Base-by-base conservation (phyloP, 805 yeast genomes). In the Candida maltosa region DNA sequence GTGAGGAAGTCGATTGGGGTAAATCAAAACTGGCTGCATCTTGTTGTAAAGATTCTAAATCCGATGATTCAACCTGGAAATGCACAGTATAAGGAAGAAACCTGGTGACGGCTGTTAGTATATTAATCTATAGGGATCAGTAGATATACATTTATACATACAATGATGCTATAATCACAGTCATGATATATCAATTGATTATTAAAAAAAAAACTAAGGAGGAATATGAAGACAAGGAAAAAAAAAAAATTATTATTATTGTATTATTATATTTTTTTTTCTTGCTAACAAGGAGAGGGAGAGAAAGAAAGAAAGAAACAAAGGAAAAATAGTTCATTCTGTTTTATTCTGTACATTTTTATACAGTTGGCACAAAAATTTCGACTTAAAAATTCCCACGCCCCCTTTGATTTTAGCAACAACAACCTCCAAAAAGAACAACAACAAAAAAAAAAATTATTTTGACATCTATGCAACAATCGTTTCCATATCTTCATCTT, bases 1-100 rank as follows among this genome's bases (percentile, higher is more conserved):
- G 36, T 17, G 42, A 39, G 6, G 46, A 28, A 19, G 37, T 37
- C 16, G 17, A 49, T 39, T 12, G 44, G 39, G 46, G 15, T 31
- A 39, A 8, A 28, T 40, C 27, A 47, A 54, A 14, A 23, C 30
- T 33, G 29, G 31, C 22, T 4, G 36, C 29, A 16, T 11, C 11
- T 6, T 11, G 12, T 31, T n/a, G 14, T n/a, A 34, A 21, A 6
- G 22, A 17, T 31, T 9, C 38, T 9, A 32, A 35, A 17, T 45
- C 47, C 8, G 52, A 40, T n/a, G 39, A 47, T 18, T 31, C 56
- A 5, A 76, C 71, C 43, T 76, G 77, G 44, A 76, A 76, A 44
- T 82, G 85, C n/a, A 83, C 87, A 3, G 87, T 80, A 49, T 78
- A 78, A 2, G 93, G 93, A 31, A 83, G 63, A 47, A 83, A 82